Evolutionary conservation across 1,284 basidiomycete species (phyloP), one percentile per base, ranked within the genome.

Genomic region (Mycosarcoma mackinlayi): DNA sequence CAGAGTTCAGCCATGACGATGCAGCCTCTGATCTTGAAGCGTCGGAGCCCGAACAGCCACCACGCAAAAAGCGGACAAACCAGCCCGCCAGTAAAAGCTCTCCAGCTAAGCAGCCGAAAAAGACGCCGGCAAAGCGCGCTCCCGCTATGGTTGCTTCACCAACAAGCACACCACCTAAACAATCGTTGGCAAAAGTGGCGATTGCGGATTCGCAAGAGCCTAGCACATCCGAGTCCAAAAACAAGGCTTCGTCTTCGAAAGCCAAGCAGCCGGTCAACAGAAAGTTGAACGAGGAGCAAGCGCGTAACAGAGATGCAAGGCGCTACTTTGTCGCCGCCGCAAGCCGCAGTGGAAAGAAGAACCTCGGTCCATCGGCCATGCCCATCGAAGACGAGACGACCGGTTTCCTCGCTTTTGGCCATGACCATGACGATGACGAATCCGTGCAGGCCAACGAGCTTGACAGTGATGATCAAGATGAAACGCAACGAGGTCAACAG

Each of bases 361-460:
- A 40, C 13, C 24, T 41, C 14, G 47, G 35, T 9, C 6, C 58
- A 24, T 62, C 54, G 11, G 44, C 53, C 3, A 68, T 68, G 59
- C 65, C 65, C 6, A 23, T 65, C 4, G 63, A 66, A 21, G 63
- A 66, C 18, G 6, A 46, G 40, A 42, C 25, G 16, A 66, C 63
- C 1, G 63, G 63, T n/a, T 66, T 66, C 52, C 38, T 66, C 24
- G 56, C 56, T 0, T 66, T 66, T 30, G 63, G 47, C 3, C 35
- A 45, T 16, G 58, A 58, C 18, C 55, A 52, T 16, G 53, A 61
- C 7, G 58, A 52, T 13, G 30, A 31, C 45, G 23, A n/a, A n/a
- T n/a, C n/a, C n/a, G n/a, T n/a, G n/a, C n/a, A n/a, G n/a, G n/a
- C n/a, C n/a, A n/a, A n/a, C n/a, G n/a, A n/a, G n/a, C n/a, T n/a